A percentile compares a stretch with the other conserved stretches of the same genome.
phyloP scores from a whole-genome alignment of 2,329 filamentous ascomycete genomes.

The Verticillium isaacii region DNA sequence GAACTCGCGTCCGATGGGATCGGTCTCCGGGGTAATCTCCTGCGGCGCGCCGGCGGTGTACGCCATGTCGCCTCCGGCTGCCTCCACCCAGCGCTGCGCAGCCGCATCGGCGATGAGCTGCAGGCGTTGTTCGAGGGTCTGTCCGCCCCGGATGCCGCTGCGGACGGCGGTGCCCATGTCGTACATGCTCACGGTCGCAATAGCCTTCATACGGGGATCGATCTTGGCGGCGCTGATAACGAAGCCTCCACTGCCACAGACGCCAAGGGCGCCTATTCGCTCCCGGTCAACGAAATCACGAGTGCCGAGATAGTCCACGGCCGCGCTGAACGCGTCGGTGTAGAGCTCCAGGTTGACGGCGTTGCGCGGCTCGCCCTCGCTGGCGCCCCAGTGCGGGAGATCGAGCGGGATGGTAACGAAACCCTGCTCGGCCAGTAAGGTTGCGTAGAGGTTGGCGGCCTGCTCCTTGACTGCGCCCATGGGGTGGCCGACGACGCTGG shows the following conservation, averaged over 20 bases:
- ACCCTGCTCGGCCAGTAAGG: constrained; percentile 15
- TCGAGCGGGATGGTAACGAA: constrained; percentile 21
- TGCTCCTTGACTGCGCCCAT: constrained; percentile 25
- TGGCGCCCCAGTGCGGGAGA: constrained; percentile 18
- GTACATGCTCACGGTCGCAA: constrained; percentile 13
- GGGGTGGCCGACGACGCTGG: constrained; percentile 21
- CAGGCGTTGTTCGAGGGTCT: constrained; percentile 1
- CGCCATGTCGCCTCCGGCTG: too few species aligned
- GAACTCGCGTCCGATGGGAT: constrained; percentile 2
- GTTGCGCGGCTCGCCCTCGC: constrained; percentile 18
- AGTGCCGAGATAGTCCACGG: constrained; percentile 22
- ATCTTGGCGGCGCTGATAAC: constrained; percentile 29
- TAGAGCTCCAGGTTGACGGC: constrained; percentile 20
- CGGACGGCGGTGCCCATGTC: constrained; percentile 5
- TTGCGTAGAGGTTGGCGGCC: constrained; percentile 22
- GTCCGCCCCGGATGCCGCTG: not conserved
- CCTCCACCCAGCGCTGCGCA: too few species aligned
- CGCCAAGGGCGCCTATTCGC: constrained; percentile 23
- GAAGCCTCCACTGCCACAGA: constrained; percentile 24
- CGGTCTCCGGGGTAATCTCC: not conserved
- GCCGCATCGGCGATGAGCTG: too few species aligned
- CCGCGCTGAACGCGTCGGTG: constrained; percentile 2
- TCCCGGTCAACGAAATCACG: constrained; percentile 19
- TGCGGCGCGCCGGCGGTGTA: not conserved
- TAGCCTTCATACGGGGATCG: constrained; percentile 17